Conservation (phyloP, 1,284 basidiomycete genomes). For the Rhodotorula sp. region DNA sequence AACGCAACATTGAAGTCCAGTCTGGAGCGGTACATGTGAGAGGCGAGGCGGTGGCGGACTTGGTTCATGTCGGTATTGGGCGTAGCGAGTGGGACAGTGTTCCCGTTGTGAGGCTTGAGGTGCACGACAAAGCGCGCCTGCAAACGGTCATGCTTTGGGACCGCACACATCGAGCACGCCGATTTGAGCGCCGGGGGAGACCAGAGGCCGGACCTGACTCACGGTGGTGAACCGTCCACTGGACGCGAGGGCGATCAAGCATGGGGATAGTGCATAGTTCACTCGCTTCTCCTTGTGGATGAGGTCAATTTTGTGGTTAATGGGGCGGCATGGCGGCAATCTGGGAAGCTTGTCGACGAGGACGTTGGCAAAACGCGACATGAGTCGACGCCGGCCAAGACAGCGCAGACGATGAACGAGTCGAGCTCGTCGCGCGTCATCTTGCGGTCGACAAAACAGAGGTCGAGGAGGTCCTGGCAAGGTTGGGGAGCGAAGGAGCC, state of each 20-base stretch:
- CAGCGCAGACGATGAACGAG: background rate
- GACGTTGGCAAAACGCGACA: constrained; percentile 1
- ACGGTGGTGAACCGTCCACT: constrained; percentile 7
- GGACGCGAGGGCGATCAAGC: background rate
- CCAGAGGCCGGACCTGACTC: constrained; percentile 12
- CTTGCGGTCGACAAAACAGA: background rate
- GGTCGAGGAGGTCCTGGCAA: background rate
- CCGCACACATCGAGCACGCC: constrained; percentile 12
- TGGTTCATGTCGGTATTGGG: constrained; percentile 51
- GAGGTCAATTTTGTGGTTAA: constrained; percentile 14
- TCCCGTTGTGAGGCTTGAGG: constrained; percentile 46
- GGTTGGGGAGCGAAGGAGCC: background rate
- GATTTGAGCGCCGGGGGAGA: constrained; percentile 8
- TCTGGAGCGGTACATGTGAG: constrained; percentile 43
- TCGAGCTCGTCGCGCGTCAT: background rate
- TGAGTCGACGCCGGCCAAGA: background rate
- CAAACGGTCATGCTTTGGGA: constrained; percentile 15
- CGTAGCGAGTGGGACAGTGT: constrained; percentile 50
- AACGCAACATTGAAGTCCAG: constrained; percentile 48
- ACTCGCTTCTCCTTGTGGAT: background rate
- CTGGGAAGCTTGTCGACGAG: constrained; percentile 8
- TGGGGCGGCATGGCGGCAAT: constrained; percentile 4
- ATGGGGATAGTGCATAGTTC: constrained; percentile 1
- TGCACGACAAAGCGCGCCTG: constrained; percentile 21
- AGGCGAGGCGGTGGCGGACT: constrained; percentile 45